Conservation (phyloP, 2,329 filamentous ascomycete genomes). For the Diaporthe aspalathi region DNA sequence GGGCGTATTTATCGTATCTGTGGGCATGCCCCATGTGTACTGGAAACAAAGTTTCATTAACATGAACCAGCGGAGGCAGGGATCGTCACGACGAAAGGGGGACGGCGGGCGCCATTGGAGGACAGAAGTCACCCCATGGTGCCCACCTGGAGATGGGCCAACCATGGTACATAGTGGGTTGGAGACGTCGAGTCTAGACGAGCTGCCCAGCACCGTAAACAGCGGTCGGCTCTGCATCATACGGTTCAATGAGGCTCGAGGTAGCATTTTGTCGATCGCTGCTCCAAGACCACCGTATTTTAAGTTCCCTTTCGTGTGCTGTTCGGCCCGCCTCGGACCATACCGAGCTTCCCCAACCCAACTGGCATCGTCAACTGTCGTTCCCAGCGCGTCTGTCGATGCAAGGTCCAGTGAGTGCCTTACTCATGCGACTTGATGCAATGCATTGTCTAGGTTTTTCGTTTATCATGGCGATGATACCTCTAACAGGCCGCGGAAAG, state of each 20-base stretch:
- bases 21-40: constrained; percentile 14
- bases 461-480: no score
- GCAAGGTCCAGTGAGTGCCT: background rate
- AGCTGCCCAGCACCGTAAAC: constrained; percentile 14
- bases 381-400: background rate
- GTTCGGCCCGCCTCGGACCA: constrained; percentile 26
- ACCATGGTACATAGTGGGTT: background rate
- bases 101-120: constrained; percentile 17
- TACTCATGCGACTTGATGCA: background rate
- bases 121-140: constrained; percentile 22
- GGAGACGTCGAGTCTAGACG: constrained; percentile 8
- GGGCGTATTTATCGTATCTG: constrained; percentile 20
- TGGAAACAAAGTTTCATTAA: constrained; percentile 30
- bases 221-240: constrained; percentile 9
- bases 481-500: background rate
- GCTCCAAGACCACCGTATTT: background rate
- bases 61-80: constrained; percentile 18
- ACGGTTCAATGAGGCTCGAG: constrained; percentile 11
- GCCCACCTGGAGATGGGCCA: background rate
- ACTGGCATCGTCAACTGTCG: background rate
- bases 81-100: constrained; percentile 20
- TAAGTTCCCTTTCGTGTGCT: background rate
- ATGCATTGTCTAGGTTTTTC: background rate
- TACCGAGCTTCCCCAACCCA: constrained; percentile 16
- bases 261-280: constrained; percentile 21